These are phyloP conservation scores for Heimioporus sp. DNA, from an alignment of 768 basidiomycete species.

Conservation along the genomic window DNA sequence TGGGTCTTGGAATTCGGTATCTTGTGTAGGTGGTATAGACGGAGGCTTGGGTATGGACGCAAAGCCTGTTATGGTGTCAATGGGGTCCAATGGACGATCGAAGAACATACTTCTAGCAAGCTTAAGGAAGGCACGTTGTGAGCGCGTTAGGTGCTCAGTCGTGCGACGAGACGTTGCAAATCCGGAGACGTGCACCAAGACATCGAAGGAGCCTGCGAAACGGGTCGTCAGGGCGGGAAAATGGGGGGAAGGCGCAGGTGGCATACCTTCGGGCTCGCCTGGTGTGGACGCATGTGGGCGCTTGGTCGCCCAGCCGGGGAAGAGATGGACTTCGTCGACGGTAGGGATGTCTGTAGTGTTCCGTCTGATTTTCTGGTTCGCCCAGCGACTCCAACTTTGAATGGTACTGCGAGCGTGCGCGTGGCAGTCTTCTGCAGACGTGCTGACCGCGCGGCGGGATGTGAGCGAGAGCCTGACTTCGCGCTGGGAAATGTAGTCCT, in stretches of 20 bases:
- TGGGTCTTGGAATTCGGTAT: conserved; percentile 32
- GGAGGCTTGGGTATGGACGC: conserved; percentile 67
- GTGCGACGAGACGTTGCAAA: conserved; percentile 63
- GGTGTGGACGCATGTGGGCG: conserved; percentile 35
- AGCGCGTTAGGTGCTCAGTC: conserved; percentile 61
- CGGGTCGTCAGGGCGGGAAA: not conserved
- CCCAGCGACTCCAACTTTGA: conserved; percentile 63
- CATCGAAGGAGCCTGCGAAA: conserved; percentile 54
- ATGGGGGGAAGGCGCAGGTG: not conserved
- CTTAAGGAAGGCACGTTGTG: conserved; percentile 73
- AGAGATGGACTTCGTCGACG: conserved; percentile 54
- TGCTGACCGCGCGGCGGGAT: not conserved
- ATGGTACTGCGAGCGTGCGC: conserved; percentile 18
- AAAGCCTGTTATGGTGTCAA: conserved; percentile 48
- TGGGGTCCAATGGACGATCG: not conserved
- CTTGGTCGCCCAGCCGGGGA: conserved; percentile 81
- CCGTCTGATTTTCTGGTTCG: conserved; percentile 51
- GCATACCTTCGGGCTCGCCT: conserved; percentile 28
- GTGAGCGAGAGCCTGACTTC: conserved; percentile 35
- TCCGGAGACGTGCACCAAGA: conserved; percentile 76
- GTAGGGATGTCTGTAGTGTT: conserved; percentile 21
- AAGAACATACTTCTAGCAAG: conserved; percentile 65
- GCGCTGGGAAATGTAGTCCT: conserved; percentile 48
- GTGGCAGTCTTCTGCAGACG: conserved; percentile 16
- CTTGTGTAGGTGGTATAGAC: conserved; percentile 16